Evolutionary conservation across 208 protist genomes (phyloP).

Genomic region (Crithidia sp.): DNA sequence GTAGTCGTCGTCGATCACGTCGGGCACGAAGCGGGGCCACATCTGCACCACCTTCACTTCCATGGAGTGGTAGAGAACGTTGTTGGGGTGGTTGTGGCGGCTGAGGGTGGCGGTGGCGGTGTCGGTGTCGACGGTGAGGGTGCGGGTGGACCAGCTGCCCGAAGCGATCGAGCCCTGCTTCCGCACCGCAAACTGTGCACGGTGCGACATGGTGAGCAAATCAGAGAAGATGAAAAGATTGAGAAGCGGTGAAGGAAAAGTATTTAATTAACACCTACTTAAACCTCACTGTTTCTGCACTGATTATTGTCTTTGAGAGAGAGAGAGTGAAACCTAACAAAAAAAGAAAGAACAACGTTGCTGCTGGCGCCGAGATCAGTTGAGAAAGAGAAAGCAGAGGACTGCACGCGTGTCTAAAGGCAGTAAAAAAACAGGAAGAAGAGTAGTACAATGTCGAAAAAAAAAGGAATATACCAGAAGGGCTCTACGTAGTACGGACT

Average conservation of each 20-base stretch:
- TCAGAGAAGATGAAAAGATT: background rate
- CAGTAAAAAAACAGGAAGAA: no score
- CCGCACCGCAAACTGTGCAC: constrained; percentile 21
- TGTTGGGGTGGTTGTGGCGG: constrained; percentile 24
- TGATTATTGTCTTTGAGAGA: no score
- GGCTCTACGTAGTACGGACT: no score
- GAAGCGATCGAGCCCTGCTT: constrained; percentile 14
- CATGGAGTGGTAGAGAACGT: constrained; percentile 29
- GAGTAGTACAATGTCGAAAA: no score
- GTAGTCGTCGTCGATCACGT: constrained; percentile 15
- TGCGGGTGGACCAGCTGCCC: constrained; percentile 27
- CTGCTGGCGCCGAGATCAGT: no score
- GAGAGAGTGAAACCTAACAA: no score
- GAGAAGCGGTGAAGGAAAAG: background rate
- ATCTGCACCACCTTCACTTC: constrained; percentile 21
- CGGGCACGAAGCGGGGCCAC: constrained; percentile 25
- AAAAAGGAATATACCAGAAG: no score
- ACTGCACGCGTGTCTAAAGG: no score
- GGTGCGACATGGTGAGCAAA: background rate
- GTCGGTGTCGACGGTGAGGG: constrained; percentile 28
- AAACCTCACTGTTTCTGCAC: no score
- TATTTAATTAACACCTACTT: no score
- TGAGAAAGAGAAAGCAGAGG: no score
- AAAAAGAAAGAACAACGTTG: no score
- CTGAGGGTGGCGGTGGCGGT: constrained; percentile 31